A percentile compares a stretch with the other conserved stretches of the same genome.
Evolutionary conservation across 1,139 yeast species (phyloP).

Genomic region (Nematodospora anomalae): DNA sequence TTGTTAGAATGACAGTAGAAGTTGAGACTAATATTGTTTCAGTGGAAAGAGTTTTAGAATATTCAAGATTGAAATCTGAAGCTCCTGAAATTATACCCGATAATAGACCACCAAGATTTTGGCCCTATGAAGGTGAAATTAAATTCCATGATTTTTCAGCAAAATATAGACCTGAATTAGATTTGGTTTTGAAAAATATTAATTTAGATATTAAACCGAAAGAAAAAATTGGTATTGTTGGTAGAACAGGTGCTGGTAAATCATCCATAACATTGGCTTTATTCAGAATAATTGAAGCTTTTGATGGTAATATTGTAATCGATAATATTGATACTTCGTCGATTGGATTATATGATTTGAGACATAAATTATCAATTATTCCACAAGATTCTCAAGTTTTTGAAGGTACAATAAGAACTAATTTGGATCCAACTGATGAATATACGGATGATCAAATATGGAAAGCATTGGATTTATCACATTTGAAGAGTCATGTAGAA

Average conservation of each 20-base stretch:
- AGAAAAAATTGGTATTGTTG: constrained; percentile 94
- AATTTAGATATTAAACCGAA: constrained; percentile 65
- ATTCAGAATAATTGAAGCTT: constrained; percentile 86
- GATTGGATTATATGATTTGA: constrained; percentile 80
- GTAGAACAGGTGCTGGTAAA: constrained; percentile 97
- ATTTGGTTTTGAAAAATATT: constrained; percentile 73
- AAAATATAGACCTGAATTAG: constrained; percentile 81
- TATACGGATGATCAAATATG: constrained; percentile 78
- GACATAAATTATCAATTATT: constrained; percentile 83
- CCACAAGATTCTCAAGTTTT: constrained; percentile 98
- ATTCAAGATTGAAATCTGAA: constrained; percentile 71
- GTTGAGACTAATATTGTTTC: constrained; percentile 96
- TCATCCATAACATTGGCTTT: constrained; percentile 87
- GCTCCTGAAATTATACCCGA: constrained; percentile 76
- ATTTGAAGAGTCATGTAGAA: constrained; percentile 71
- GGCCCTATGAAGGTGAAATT: constrained; percentile 83
- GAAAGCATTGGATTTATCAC: constrained; percentile 83
- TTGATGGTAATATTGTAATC: constrained; percentile 68
- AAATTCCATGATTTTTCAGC: constrained; percentile 76
- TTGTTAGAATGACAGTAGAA: constrained; percentile 96
- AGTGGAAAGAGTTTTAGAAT: constrained; percentile 92
- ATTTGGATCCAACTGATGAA: constrained; percentile 78
- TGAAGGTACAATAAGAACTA: constrained; percentile 85
- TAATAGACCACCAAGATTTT: constrained; percentile 63
- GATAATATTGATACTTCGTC: constrained; percentile 68